Percentiles rank a stretch among this genome's conserved stretches.
These are phyloP conservation scores for Talaromyces sp. DNA, from an alignment of 2,329 filamentous ascomycete species.

Conservation along the genomic window DNA sequence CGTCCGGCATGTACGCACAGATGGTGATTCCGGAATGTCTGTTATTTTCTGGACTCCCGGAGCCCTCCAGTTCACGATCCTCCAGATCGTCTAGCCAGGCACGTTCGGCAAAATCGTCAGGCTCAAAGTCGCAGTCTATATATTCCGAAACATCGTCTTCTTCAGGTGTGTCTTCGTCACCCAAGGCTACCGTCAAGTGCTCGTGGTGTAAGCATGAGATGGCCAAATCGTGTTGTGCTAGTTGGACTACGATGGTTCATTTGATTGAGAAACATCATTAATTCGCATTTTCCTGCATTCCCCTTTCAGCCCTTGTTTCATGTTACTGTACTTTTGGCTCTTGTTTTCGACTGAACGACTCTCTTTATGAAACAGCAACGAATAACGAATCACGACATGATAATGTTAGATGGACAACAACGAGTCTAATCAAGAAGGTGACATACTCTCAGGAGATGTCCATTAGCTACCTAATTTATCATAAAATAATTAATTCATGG, in stretches of 20 bases:
- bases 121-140: not conserved
- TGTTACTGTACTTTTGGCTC: not conserved
- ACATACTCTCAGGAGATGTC: not conserved
- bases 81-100: slow-evolving; percentile 11
- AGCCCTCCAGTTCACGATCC: slow-evolving; percentile 1
- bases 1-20: slow-evolving; percentile 16
- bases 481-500: not conserved
- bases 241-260: slow-evolving; percentile 20
- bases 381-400: slow-evolving; percentile 5
- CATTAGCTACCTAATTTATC: not conserved
- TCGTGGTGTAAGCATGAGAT: slow-evolving; percentile 17
- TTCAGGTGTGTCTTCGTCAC: not conserved
- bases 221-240: slow-evolving; percentile 16
- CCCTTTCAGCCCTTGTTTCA: not conserved
- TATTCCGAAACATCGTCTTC: not conserved
- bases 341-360: not conserved
- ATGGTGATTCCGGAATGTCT: slow-evolving; percentile 18
- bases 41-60: slow-evolving; percentile 4
- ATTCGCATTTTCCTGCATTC: not conserved
- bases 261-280: slow-evolving; percentile 18
- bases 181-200: slow-evolving; percentile 10
- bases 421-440: not conserved
- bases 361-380: not conserved
- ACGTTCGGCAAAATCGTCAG: not conserved
- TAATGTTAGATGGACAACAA: not conserved